Conservation (phyloP, 345 rosid species). For the Syzygium jambos region DNA sequence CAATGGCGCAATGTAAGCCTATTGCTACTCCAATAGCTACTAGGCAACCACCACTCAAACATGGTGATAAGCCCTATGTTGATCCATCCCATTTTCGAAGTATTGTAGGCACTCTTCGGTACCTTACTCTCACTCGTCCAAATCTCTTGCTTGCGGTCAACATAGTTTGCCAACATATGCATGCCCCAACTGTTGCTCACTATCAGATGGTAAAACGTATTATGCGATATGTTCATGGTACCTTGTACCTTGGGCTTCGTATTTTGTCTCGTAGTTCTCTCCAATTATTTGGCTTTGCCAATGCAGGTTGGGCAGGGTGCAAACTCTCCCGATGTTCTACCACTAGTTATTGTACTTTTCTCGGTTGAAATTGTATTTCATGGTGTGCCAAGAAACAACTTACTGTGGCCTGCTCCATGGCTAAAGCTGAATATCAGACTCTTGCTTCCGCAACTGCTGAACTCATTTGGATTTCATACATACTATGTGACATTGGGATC, state of each 20-base stretch:
- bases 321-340: neutral
- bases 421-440: neutral
- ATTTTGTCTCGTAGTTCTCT: neutral
- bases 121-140: neutral
- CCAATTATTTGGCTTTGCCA: neutral
- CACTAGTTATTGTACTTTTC: too few species aligned
- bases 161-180: neutral
- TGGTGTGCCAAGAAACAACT: neutral
- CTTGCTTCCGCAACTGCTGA: rapidly evolving
- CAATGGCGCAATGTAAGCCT: neutral
- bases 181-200: neutral
- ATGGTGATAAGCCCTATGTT: neutral
- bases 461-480: neutral
- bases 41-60: neutral
- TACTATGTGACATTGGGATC: neutral
- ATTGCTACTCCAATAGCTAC: neutral
- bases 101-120: neutral
- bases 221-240: rapidly evolving
- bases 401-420: rapidly evolving
- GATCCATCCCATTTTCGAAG: neutral
- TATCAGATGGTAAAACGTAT: neutral
- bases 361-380: neutral
- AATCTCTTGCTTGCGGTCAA: neutral
- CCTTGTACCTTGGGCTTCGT: neutral
- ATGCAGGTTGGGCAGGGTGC: neutral